Conservation (phyloP, 106 monocot species). For the Phalaenopsis equestris region DNA sequence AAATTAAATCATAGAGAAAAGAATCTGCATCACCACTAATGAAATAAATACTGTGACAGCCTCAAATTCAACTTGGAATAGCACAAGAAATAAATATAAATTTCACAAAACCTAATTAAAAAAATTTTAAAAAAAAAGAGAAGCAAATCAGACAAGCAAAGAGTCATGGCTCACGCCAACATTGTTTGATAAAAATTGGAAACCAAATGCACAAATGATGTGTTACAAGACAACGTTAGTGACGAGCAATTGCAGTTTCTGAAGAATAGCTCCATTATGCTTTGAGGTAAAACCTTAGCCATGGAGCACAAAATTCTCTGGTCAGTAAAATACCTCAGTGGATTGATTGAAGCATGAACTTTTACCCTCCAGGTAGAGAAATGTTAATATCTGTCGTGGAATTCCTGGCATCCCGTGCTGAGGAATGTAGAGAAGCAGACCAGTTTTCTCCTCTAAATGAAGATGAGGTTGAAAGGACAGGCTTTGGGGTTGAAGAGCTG, state of each 20-base stretch:
- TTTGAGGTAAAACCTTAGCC: background rate
- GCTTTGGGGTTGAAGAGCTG: conserved; percentile 28
- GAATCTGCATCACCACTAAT: conserved; percentile 3
- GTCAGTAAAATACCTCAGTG: background rate
- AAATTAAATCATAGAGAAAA: background rate
- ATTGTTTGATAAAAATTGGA: background rate
- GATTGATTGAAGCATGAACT: background rate
- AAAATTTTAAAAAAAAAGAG: background rate
- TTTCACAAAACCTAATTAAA: background rate
- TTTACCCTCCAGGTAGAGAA: conserved; percentile 48
- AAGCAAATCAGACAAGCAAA: background rate
- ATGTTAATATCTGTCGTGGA: conserved; percentile 64
- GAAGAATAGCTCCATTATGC: background rate
- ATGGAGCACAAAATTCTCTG: background rate
- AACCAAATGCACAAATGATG: conserved; percentile 1
- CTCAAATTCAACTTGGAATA: background rate
- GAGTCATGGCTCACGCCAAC: background rate
- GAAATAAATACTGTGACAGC: background rate
- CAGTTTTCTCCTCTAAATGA: conserved; percentile 55
- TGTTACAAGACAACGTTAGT: background rate
- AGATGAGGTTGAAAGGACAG: conserved; percentile 24
- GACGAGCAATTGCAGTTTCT: background rate
- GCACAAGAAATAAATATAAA: too few species aligned
- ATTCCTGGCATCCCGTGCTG: conserved; percentile 42
- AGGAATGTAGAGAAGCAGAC: conserved; percentile 41